A percentile compares a stretch with the other conserved stretches of the same genome.
Conservation (phyloP, 2,329 filamentous ascomycete genomes). For the Penicillium concentricum region DNA sequence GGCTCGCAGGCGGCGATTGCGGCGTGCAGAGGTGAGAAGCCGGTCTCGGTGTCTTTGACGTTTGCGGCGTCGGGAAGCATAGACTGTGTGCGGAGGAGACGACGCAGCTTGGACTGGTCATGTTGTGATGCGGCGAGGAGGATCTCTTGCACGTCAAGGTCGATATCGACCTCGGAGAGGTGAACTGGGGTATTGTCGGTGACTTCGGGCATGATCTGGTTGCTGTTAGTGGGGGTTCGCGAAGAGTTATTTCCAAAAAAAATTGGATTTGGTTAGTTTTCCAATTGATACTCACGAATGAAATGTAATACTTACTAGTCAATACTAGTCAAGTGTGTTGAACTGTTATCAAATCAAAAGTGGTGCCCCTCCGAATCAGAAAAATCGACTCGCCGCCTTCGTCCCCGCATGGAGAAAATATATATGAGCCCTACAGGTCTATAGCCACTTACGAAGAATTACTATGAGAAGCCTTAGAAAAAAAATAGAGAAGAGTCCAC, state of each 20-base stretch:
- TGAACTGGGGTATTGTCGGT: conserved; percentile 22
- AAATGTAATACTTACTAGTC: not conserved
- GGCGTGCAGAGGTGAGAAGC: conserved; percentile 84
- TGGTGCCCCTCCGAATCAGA: conserved; percentile 19
- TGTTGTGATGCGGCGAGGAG: conserved; percentile 67
- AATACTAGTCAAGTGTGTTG: not conserved
- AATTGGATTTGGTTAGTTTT: not conserved
- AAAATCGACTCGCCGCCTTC: conserved; percentile 34
- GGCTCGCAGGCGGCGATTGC: conserved; percentile 73
- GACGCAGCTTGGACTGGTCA: conserved; percentile 65
- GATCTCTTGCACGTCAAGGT: conserved; percentile 55
- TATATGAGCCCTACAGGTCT: conserved; percentile 1
- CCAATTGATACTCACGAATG: not conserved
- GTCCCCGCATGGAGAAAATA: conserved; percentile 26
- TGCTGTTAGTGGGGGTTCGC: conserved; percentile 4
- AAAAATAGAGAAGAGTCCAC: conserved; percentile 35
- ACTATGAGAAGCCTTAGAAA: not conserved
- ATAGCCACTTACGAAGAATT: not conserved
- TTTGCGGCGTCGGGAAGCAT: conserved; percentile 59
- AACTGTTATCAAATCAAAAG: conserved; percentile 3
- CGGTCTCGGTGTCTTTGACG: conserved; percentile 79
- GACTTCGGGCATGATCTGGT: conserved; percentile 26
- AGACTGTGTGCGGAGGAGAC: conserved; percentile 60
- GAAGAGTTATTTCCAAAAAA: not conserved
- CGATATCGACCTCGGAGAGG: conserved; percentile 35